phyloP scores from a whole-genome alignment of 2,329 filamentous ascomycete genomes.

The Trichoderma guizhouense region DNA sequence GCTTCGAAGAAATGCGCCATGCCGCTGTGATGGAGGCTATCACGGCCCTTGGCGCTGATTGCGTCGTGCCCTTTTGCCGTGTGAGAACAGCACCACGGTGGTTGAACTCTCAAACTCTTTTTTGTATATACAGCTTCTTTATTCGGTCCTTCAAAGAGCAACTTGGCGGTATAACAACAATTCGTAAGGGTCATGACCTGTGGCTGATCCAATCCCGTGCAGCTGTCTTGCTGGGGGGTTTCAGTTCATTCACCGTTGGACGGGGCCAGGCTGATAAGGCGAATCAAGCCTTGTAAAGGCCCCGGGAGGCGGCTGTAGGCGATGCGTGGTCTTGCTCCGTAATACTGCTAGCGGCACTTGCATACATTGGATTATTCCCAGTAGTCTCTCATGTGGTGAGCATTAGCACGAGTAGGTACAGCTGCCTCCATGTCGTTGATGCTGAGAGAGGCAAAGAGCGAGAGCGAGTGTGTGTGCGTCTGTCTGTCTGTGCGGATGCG shows the following conservation, averaged over 20 bases:
- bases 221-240: neutral
- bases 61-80: neutral
- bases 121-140: neutral
- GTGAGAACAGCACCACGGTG: neutral
- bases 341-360: neutral
- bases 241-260: neutral
- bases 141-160: neutral
- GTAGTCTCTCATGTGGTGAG: neutral
- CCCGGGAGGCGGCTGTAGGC: neutral
- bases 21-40: neutral
- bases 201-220: neutral
- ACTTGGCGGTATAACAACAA: neutral
- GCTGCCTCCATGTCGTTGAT: neutral
- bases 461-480: neutral
- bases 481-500: neutral
- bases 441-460: neutral
- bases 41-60: neutral
- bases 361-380: neutral
- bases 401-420: neutral
- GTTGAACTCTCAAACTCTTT: too few relatives aligned
- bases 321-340: neutral
- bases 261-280: neutral
- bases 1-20: slow-evolving; percentile 1
- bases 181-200: neutral
- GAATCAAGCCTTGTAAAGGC: neutral